A percentile compares a stretch with the other conserved stretches of the same genome.
Conservation (phyloP, 306 rosid genomes). For the Corylus heterophylla region DNA sequence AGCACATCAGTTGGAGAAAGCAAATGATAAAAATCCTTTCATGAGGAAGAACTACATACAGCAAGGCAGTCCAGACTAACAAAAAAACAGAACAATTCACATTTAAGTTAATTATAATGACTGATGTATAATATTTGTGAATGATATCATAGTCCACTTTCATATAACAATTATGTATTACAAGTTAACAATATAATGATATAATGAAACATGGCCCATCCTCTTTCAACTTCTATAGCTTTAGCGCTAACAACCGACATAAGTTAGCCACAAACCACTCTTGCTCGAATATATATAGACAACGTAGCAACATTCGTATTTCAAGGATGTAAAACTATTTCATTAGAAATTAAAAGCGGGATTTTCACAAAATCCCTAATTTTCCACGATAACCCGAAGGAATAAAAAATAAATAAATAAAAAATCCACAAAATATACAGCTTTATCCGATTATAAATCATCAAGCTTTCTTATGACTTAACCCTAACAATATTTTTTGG, state of each 20-base stretch:
- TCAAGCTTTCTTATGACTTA: not conserved
- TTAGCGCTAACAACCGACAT: not conserved
- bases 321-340: not conserved
- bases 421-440: not conserved
- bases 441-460: not conserved
- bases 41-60: too few relatives aligned
- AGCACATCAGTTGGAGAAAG: not conserved
- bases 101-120: too few relatives aligned
- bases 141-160: not conserved
- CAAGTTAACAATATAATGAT: not conserved
- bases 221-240: not conserved
- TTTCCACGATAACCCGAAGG: not conserved
- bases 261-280: not conserved
- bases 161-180: not conserved
- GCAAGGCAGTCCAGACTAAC: too few relatives aligned
- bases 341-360: not conserved
- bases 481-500: not conserved
- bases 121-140: too few relatives aligned
- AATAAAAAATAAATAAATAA: not conserved
- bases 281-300: not conserved
- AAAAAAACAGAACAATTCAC: too few relatives aligned
- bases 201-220: not conserved
- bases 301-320: not conserved
- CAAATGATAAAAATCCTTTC: not conserved
- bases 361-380: not conserved